A percentile compares a stretch with the other conserved stretches of the same genome.
Conservation (phyloP, 2,329 filamentous ascomycete genomes). For the Alternaria panax region DNA sequence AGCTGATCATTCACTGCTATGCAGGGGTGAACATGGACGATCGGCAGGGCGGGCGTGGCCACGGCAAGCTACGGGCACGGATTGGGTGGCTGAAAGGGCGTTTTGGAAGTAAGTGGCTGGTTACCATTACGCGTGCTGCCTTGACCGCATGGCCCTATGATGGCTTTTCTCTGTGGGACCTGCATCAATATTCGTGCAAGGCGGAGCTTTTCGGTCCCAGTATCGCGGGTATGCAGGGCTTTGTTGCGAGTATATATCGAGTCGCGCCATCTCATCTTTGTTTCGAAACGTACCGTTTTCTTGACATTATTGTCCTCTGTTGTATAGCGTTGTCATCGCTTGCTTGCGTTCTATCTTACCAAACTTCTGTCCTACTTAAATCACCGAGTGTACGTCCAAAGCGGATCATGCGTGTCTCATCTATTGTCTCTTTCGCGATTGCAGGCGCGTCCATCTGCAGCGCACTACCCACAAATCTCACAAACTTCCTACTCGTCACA, state of each 20-base stretch:
- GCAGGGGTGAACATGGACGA: conserved; percentile 16
- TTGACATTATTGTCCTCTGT: not conserved
- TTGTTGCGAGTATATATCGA: not conserved
- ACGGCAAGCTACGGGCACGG: too few species aligned
- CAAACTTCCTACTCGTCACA: conserved; percentile 52
- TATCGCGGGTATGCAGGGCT: not conserved
- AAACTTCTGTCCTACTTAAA: not conserved
- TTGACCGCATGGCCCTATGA: not conserved
- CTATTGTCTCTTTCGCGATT: conserved; percentile 10
- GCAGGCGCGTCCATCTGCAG: conserved; percentile 9
- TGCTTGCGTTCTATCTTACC: not conserved
- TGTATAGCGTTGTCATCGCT: not conserved
- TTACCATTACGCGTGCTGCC: not conserved
- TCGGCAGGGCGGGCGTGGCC: conserved; percentile 26
- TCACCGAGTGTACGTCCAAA: not conserved
- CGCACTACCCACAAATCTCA: conserved; percentile 25
- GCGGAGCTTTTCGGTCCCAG: not conserved
- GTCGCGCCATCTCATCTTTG: too few species aligned
- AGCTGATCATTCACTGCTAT: not conserved
- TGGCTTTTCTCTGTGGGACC: not conserved
- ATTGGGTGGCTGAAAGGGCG: conserved; percentile 20
- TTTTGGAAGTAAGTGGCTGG: not conserved
- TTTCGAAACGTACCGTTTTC: not conserved
- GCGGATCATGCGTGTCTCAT: conserved; percentile 25
- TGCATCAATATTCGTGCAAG: not conserved